Base-by-base conservation (phyloP, 331 rosid species). In the Stylosanthes scabra region DNA sequence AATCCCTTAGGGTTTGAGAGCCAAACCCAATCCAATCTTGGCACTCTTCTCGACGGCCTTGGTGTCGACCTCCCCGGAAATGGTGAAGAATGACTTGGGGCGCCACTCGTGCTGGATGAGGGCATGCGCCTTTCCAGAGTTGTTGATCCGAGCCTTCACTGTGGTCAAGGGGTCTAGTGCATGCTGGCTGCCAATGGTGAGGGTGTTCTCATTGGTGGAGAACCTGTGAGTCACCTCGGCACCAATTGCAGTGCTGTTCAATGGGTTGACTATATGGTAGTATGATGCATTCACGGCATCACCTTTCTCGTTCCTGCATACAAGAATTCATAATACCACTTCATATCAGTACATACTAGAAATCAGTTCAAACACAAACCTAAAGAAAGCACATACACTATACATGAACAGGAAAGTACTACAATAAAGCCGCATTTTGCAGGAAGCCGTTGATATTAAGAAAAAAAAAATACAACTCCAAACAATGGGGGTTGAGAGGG, bases 101-200 rank as follows among this genome's bases (percentile, higher is more conserved):
- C 98, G 98, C 98, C 98, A 93, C 83, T 93, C 93, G 0, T 93
- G 97, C 89, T 90, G 98, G 82, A 93, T 77, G 49, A 93, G 97
- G 49, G 97, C 97, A 9, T 57, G 88, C 34, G 83, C 92, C 82
- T 72, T 86, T 66, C 98, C 98, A 1, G 44, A 54, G 80, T 93
- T 87, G 90, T 90, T 93, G 68, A 87, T 81, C 0, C 97, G 91
- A 41, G 89, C 92, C 78, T 93, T 93, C 62, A 82, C 70, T 0
- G 90, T 62, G 76, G 98, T 93, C 83, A 88, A 80, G 2, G 90
- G 89, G 66, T 93, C 98, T 12, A 90, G 65, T 2, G 97, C 83
- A 13, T 93, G 98, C 78, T 88, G 97, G 68, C 88, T 75, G 42
- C 98, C 98, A 40, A 90, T 65, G 2, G 93, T 93, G 68, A 93